Evolutionary conservation across 441 rosid genomes (phyloP), one percentile per base, ranked within the genome.

Genomic region (Mallotus repandus): DNA sequence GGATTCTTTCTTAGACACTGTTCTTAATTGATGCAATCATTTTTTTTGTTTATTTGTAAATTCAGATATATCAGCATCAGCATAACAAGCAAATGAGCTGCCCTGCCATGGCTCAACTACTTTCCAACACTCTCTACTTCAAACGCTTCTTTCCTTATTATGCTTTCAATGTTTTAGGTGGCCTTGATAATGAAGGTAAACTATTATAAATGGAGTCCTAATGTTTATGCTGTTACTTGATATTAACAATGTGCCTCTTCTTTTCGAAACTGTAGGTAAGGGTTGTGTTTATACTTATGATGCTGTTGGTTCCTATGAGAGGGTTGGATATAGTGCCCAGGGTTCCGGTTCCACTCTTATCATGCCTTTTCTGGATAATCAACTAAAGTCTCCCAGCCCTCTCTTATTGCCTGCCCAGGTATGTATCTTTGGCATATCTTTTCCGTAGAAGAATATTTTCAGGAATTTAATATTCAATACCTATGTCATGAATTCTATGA

Each of bases 71-170:
- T 76, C 99, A 96, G 79, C 98, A 96, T 81, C 98, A 96, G 78
- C 98, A 93, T 83, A 93, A 88, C 85, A 96, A 95, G 87, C 98
- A 92, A 82, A 91, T 92, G 97, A 91, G 97, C 82, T 92, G 97
- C 65, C 94, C 98, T 54, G 96, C 94, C 45, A 92, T 95, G 99
- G 99, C 86, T 50, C 97, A 93, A 77, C 87, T 95, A 66, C 97
- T 91, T 68, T 92, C 98, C 65, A 95, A 95, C 81, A 91, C 99
- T 66, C 97, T 95, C 77, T 96, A 93, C 79, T 96, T 88, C 80
- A 96, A 96, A 78, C 90, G 97, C 7, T 96, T 93, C 88, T 93
- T 96, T 76, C 99, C 99, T 9, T 96, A 96, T 76, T 96, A 96
- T 81, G 82, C 98, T 35, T 96, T 96, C 48, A 91, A 96, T 74